Evolutionary conservation across 495 filamentous ascomycete species (phyloP).

Genomic region (Neurospora sp.): DNA sequence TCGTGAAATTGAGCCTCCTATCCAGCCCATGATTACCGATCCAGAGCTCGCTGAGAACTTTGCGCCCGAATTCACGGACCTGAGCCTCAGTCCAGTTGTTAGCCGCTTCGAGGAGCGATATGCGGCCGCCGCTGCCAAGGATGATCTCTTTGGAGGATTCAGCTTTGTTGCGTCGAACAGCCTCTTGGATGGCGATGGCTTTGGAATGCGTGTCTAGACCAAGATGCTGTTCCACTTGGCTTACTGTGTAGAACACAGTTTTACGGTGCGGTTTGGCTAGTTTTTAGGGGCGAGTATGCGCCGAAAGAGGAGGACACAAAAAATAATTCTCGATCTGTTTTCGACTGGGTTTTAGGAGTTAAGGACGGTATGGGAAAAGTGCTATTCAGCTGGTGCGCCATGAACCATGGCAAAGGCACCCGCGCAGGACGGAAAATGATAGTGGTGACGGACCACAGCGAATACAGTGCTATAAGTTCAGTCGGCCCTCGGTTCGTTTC

Average conservation of each 20-base stretch:
- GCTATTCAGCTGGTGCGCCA: neutral
- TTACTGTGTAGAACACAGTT: neutral
- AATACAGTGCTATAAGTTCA: neutral
- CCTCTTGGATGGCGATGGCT: conserved; percentile 54
- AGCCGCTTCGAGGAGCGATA: conserved; percentile 27
- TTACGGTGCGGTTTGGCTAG: neutral
- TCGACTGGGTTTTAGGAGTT: neutral
- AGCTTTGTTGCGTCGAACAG: conserved; percentile 89
- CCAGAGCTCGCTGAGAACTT: conserved; percentile 96
- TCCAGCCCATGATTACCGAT: conserved; percentile 85
- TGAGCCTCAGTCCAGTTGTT: conserved; percentile 67
- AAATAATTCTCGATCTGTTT: neutral
- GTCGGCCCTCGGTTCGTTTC: neutral
- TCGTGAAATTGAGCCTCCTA: conserved; percentile 74
- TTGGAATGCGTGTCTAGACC: conserved; percentile 8
- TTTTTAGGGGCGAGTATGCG: neutral
- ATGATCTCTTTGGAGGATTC: conserved; percentile 86
- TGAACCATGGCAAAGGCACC: neutral
- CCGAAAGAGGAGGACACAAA: neutral
- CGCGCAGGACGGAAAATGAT: neutral
- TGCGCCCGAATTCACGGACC: conserved; percentile 70
- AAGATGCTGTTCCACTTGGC: neutral
- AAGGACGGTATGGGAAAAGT: neutral
- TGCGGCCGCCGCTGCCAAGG: conserved; percentile 26
- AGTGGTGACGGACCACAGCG: neutral